Conservation (phyloP, 208 protist species). For the Strigomonas culicis region DNA sequence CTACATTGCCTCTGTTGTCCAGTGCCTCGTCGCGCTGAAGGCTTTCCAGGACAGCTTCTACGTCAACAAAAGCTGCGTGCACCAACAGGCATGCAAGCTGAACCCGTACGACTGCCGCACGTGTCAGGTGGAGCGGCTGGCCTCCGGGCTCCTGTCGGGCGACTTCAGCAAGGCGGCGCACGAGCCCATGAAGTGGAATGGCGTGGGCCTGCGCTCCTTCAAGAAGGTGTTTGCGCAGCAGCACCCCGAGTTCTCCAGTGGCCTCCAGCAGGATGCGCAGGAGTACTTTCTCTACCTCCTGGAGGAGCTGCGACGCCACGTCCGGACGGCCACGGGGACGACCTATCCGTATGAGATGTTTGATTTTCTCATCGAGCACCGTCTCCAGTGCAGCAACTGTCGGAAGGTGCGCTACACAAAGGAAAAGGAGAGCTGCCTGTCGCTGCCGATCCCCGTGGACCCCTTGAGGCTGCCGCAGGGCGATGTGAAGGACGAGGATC, state of each 20-base stretch:
- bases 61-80: conserved; percentile 25
- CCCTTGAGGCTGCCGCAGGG: conserved; percentile 29
- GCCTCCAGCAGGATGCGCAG: conserved; percentile 95
- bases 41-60: conserved; percentile 83
- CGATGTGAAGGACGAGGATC: conserved; percentile 45
- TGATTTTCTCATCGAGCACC: conserved; percentile 85
- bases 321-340: conserved; percentile 24
- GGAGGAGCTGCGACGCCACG: conserved; percentile 71
- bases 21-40: conserved; percentile 88
- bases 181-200: conserved; percentile 35
- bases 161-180: conserved; percentile 78
- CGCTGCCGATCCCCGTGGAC: conserved; percentile 84
- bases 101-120: conserved; percentile 65
- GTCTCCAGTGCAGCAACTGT: conserved; percentile 83
- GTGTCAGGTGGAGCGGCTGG: conserved; percentile 92
- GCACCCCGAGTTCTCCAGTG: conserved; percentile 95
- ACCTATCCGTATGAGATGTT: conserved; percentile 42
- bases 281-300: conserved; percentile 95
- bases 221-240: conserved; percentile 92
- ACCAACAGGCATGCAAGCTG: conserved; percentile 46
- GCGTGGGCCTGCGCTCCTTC: conserved; percentile 92
- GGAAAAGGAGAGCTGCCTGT: conserved; percentile 83
- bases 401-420: conserved; percentile 86
- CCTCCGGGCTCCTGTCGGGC: conserved; percentile 89
- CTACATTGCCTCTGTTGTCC: conserved; percentile 95